These are phyloP conservation scores for Paspalum vaginatum DNA, from an alignment of 176 grass and related monocot genomes.

Conservation along the genomic window DNA sequence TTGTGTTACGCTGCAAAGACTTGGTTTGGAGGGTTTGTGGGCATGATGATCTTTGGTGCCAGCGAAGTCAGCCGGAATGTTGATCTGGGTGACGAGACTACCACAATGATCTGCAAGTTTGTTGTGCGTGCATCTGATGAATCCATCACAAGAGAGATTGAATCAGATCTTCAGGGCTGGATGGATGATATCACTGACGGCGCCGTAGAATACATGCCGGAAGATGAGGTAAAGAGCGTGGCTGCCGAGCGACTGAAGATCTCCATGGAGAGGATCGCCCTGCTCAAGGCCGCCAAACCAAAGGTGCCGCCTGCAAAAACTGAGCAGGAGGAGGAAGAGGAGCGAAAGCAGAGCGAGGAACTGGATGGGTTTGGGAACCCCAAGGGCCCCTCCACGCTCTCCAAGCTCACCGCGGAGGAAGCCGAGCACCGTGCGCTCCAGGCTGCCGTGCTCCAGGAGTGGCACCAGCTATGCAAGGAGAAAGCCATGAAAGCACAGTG, in stretches of 20 bases:
- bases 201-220: conserved; percentile 83
- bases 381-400: conserved; percentile 84
- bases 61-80: conserved; percentile 97
- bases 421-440: conserved; percentile 92
- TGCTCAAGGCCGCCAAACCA: conserved; percentile 87
- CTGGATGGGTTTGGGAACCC: conserved; percentile 68
- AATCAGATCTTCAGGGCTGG: conserved; percentile 91
- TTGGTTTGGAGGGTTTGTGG: conserved; percentile 97
- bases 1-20: conserved; percentile 92
- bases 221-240: conserved; percentile 86
- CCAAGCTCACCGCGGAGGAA: conserved; percentile 83
- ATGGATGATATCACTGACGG: conserved; percentile 90
- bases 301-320: conserved; percentile 62
- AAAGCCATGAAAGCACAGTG: conserved; percentile 78
- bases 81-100: conserved; percentile 93
- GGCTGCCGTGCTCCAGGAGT: conserved; percentile 92
- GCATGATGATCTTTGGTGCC: conserved; percentile 98
- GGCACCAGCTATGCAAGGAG: conserved; percentile 88
- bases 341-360: conserved; percentile 66
- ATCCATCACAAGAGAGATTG: conserved; percentile 88
- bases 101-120: conserved; percentile 99
- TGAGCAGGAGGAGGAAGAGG: conserved; percentile 70
- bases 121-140: conserved; percentile 85
- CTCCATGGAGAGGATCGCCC: conserved; percentile 87
- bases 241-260: conserved; percentile 73